phyloP scores from a whole-genome alignment of 768 basidiomycete genomes.

The Pisolithus tinctorius region DNA sequence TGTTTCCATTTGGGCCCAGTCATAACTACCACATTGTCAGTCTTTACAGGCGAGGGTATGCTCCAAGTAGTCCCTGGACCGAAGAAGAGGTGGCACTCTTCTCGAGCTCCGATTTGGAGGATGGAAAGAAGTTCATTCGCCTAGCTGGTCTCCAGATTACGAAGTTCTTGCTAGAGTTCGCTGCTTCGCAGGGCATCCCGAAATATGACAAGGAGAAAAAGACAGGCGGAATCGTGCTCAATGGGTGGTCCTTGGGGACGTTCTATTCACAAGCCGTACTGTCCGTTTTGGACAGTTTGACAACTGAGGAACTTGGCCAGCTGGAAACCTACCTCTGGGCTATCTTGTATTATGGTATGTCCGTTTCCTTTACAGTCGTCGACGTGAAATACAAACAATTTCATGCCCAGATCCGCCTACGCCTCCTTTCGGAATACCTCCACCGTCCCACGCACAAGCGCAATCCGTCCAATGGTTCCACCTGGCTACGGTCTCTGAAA shows the following conservation, averaged over 20 bases:
- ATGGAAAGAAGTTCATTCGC: conserved; percentile 2
- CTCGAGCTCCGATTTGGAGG: background rate
- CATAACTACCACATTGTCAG: conserved; percentile 3
- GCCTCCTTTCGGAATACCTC: background rate
- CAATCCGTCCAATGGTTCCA: background rate
- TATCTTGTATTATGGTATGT: conserved; percentile 4
- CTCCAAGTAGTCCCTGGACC: background rate
- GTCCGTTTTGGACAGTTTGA: conserved; percentile 4
- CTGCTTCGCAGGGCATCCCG: conserved; percentile 2
- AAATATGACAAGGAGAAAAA: background rate
- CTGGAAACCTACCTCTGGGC: conserved; percentile 3
- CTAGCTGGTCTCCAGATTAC: conserved; percentile 3
- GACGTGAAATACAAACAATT: background rate
- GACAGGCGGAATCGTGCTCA: conserved; percentile 3
- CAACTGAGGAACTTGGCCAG: background rate
- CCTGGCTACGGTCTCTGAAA: background rate
- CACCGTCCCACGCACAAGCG: background rate
- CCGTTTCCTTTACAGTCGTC: background rate
- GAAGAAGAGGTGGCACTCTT: background rate
- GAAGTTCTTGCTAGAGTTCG: conserved; percentile 4
- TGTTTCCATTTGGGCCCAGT: conserved; percentile 1
- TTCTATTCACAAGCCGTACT: conserved; percentile 1
- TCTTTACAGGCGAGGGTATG: conserved; percentile 8
- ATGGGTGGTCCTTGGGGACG: conserved; percentile 7
- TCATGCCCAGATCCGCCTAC: background rate